These are phyloP conservation scores for Larix kaempferi DNA, from an alignment of 75 land plant genomes.

Conservation along the genomic window DNA sequence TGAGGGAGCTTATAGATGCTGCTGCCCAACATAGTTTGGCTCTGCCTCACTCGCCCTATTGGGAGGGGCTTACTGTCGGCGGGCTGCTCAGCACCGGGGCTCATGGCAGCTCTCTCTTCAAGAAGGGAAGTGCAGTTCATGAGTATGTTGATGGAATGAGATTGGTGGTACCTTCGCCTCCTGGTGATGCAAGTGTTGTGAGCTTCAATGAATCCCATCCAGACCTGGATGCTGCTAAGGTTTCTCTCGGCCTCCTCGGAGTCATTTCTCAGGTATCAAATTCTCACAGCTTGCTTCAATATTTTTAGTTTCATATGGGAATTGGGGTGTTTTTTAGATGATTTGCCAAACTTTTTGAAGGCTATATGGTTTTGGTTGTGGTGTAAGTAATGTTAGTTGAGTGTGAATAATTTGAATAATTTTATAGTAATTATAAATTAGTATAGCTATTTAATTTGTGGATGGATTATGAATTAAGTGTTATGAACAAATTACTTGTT, in stretches of 20 bases:
- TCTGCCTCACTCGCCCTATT: constrained; percentile 68
- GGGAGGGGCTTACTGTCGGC: constrained; percentile 74
- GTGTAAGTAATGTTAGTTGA: too few relatives aligned
- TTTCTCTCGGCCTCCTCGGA: constrained; percentile 81
- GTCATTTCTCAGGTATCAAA: constrained; percentile 55
- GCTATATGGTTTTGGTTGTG: too few relatives aligned
- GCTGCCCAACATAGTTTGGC: constrained; percentile 50
- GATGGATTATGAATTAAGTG: too few relatives aligned
- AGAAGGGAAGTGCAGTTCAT: constrained; percentile 57
- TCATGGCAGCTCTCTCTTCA: constrained; percentile 68
- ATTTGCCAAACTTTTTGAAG: too few relatives aligned
- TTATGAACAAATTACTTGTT: too few relatives aligned
- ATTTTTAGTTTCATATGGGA: too few relatives aligned
- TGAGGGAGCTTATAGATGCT: constrained; percentile 43
- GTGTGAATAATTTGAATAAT: too few relatives aligned
- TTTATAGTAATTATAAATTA: too few relatives aligned
- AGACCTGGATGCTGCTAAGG: constrained; percentile 58
- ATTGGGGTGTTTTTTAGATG: too few relatives aligned
- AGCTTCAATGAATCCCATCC: constrained; percentile 17
- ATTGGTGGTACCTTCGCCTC: constrained; percentile 45
- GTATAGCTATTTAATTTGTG: too few relatives aligned
- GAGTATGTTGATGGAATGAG: constrained; percentile 53
- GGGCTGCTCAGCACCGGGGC: constrained; percentile 69
- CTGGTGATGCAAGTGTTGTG: constrained; percentile 38
- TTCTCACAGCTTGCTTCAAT: too few relatives aligned